phyloP scores from a whole-genome alignment of 257 asterid genomes.

The Buddleja alternifolia region DNA sequence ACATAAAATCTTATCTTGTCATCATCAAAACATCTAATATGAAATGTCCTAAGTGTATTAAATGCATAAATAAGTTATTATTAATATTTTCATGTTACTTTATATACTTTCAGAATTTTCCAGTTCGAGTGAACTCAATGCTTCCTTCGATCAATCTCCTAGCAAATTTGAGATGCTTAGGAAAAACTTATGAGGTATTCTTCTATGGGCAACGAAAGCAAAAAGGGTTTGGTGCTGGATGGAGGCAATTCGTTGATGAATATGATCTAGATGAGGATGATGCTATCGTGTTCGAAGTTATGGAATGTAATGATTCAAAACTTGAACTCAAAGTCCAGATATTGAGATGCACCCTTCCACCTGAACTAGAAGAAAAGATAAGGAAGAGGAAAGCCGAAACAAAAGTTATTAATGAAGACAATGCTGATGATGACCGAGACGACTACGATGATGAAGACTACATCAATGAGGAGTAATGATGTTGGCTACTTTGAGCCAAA shows the following conservation, averaged over 20 bases:
- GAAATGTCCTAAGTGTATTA: too few relatives aligned
- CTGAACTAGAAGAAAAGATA: conserved; percentile 5
- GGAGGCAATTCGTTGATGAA: conserved; percentile 18
- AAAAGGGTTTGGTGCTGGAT: conserved; percentile 14
- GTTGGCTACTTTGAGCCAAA: background rate
- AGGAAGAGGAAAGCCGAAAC: background rate
- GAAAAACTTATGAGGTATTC: background rate
- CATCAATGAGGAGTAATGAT: too few relatives aligned
- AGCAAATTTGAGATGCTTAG: conserved; percentile 8
- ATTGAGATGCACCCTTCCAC: background rate
- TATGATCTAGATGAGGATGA: conserved; percentile 6
- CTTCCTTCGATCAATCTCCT: conserved; percentile 10
- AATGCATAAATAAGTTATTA: background rate
- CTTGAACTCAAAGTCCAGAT: conserved; percentile 21
- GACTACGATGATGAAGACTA: background rate
- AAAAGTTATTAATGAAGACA: background rate
- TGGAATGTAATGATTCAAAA: background rate
- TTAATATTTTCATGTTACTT: background rate
- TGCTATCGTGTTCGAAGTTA: conserved; percentile 9
- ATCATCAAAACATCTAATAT: too few relatives aligned
- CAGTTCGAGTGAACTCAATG: background rate
- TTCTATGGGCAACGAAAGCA: conserved; percentile 10
- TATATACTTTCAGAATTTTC: conserved; percentile 20
- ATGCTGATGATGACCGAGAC: background rate
- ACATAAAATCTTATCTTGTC: too few relatives aligned